phyloP scores from a whole-genome alignment of 1,139 yeast species.

The Candida anutae region DNA sequence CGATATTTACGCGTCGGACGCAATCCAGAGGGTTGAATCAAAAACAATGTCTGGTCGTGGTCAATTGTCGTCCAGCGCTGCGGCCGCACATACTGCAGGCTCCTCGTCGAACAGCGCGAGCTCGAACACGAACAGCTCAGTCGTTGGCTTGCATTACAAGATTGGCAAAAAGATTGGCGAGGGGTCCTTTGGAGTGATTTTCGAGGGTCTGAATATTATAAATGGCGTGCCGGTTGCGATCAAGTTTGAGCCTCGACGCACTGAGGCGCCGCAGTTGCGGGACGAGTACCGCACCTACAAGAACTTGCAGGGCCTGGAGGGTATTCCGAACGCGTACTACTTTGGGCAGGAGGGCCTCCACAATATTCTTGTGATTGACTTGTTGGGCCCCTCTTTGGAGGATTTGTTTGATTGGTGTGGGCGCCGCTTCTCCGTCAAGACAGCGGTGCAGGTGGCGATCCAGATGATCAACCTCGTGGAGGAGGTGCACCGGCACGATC shows the following conservation, averaged over 20 bases:
- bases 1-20: too few species aligned
- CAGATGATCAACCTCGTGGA: conserved; percentile 88
- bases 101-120: conserved; percentile 14
- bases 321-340: conserved; percentile 92
- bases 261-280: conserved; percentile 96
- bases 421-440: conserved; percentile 75
- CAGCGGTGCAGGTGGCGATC: conserved; percentile 83
- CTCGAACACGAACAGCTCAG: conserved; percentile 16
- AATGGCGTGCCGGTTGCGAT: conserved; percentile 72
- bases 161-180: conserved; percentile 97
- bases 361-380: conserved; percentile 85
- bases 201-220: conserved; percentile 86
- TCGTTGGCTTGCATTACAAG: conserved; percentile 73
- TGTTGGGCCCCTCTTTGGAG: conserved; percentile 91
- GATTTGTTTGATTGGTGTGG: conserved; percentile 99
- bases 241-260: conserved; percentile 78
- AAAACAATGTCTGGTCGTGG: conserved; percentile 17
- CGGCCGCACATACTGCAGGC: conserved; percentile 22
- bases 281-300: conserved; percentile 94
- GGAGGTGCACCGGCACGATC: conserved; percentile 80
- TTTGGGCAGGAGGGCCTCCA: conserved; percentile 98
- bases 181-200: conserved; percentile 95
- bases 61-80: conserved; percentile 21
- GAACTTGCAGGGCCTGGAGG: conserved; percentile 68
- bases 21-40: too few species aligned